These are phyloP conservation scores for Aspergillus sp. DNA, from an alignment of 2,329 filamentous ascomycete genomes.

Conservation along the genomic window DNA sequence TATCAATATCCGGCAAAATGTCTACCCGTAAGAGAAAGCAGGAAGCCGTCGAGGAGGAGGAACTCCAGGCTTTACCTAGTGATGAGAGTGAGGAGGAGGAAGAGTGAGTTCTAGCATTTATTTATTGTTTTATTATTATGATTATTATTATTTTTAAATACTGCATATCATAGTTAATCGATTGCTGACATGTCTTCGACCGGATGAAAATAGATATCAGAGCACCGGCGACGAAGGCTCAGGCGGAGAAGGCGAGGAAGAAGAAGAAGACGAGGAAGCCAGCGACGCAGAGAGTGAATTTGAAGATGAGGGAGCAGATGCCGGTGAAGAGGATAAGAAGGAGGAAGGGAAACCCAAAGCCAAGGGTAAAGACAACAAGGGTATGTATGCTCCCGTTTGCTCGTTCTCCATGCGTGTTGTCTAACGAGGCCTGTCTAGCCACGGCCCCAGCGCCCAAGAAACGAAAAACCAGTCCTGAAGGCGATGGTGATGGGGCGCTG, in stretches of 20 bases:
- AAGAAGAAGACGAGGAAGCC: constrained; percentile 17
- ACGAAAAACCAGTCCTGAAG: constrained; percentile 14
- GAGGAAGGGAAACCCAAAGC: constrained; percentile 17
- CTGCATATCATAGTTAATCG: too few relatives aligned
- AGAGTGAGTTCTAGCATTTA: constrained; percentile 29
- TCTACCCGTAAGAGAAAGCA: constrained; percentile 44
- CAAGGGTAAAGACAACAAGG: constrained; percentile 2
- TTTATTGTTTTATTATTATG: not conserved
- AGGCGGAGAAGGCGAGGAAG: constrained; percentile 15
- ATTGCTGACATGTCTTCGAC: not conserved
- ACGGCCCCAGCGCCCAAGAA: constrained; percentile 1
- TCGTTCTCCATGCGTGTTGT: not conserved
- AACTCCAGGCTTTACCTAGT: constrained; percentile 42
- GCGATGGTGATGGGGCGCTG: constrained; percentile 8
- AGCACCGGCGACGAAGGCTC: constrained; percentile 19
- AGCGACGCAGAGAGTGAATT: constrained; percentile 19
- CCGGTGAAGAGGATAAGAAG: constrained; percentile 18
- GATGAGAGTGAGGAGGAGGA: constrained; percentile 43
- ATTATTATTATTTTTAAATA: not conserved
- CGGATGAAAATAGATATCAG: constrained; percentile 23
- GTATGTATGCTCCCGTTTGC: constrained; percentile 6
- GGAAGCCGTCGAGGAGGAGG: constrained; percentile 41
- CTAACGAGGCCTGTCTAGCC: too few relatives aligned
- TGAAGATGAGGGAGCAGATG: constrained; percentile 19
- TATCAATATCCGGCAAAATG: constrained; percentile 22